These are phyloP conservation scores for Plasmodium reichenowi DNA, from an alignment of 169 alveolate species.

Conservation along the genomic window DNA sequence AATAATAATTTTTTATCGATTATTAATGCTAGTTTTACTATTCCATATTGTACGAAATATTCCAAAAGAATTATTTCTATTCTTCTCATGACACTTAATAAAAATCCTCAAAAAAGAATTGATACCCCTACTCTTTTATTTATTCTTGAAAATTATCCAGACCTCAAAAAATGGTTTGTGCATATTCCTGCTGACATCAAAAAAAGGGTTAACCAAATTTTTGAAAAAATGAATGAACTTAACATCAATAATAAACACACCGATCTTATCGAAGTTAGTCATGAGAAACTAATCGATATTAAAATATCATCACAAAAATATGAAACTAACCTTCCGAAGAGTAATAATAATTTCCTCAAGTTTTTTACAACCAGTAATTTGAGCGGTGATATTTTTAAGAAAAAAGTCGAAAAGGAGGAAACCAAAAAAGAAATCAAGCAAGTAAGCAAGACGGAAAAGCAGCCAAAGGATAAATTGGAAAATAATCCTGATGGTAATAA, in stretches of 20 bases:
- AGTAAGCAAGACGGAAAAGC: too few species aligned
- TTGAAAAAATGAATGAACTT: constrained; percentile 65
- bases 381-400: not conserved
- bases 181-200: constrained; percentile 38
- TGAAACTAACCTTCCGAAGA: not conserved
- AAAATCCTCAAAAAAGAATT: constrained; percentile 56
- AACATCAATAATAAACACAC: constrained; percentile 36
- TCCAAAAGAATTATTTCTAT: constrained; percentile 64
- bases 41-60: constrained; percentile 29
- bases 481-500: too few species aligned
- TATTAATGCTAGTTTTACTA: constrained; percentile 74
- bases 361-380: not conserved
- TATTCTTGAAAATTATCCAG: constrained; percentile 69
- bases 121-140: constrained; percentile 65
- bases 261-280: constrained; percentile 51
- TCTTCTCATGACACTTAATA: constrained; percentile 44
- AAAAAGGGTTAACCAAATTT: constrained; percentile 53
- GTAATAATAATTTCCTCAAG: not conserved
- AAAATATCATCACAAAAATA: constrained; percentile 22
- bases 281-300: constrained; percentile 32
- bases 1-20: constrained; percentile 77
- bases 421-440: not conserved
- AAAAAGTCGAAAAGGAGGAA: not conserved
- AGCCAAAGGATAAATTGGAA: too few species aligned
- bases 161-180: constrained; percentile 54